Evolutionary conservation across 1,284 basidiomycete genomes (phyloP), one percentile per base, ranked within the genome.

Genomic region (Puccinia novopanici): DNA sequence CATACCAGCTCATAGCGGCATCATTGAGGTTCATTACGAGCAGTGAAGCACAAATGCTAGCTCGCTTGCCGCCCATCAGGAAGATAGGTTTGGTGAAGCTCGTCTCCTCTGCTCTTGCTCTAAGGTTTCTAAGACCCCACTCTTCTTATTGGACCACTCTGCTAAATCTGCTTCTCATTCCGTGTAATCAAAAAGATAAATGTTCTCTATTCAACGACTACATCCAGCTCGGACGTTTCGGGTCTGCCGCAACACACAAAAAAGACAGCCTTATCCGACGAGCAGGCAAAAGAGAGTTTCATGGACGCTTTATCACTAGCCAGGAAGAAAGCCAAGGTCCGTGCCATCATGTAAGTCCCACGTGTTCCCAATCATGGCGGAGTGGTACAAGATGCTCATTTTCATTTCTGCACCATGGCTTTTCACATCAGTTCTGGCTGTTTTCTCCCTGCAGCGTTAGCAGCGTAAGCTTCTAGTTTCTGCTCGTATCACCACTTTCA

Each of bases 51-150:
- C 61, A 77, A 55, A 52, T 55, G 30, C 34, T 77, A 27, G 42
- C 61, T 68, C 42, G 75, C 54, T 77, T 77, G 24, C 75, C 75
- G 37, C 75, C 75, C 8, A n/a, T 42, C 5, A 34, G 52, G 30
- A 77, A 77, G 42, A 15, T 77, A 37, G 75, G 63, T n/a, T 34
- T 27, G 52, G 75, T 77, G 68, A 50, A 37, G 27, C 52, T 19
- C 63, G 10, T 42, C 17, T 54, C 34, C 42, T 22, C 17, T 30
- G 4, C n/a, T 57, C 22, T 37, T 61, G 0, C 19, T n/a, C 34
- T 42, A 22, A 15, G 34, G 15, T 2, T 34, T 34, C 40, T 57
- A 10, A 13, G 1, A 57, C 15, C 34, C 1, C 34, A 34, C 34
- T 34, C 55, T 30, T 13, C 55, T 9, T 57, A n/a, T 17, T 27